Percentiles rank a stretch among this genome's conserved stretches.
phyloP scores from a whole-genome alignment of 2,329 filamentous ascomycete species.

The Aureobasidium sp. region DNA sequence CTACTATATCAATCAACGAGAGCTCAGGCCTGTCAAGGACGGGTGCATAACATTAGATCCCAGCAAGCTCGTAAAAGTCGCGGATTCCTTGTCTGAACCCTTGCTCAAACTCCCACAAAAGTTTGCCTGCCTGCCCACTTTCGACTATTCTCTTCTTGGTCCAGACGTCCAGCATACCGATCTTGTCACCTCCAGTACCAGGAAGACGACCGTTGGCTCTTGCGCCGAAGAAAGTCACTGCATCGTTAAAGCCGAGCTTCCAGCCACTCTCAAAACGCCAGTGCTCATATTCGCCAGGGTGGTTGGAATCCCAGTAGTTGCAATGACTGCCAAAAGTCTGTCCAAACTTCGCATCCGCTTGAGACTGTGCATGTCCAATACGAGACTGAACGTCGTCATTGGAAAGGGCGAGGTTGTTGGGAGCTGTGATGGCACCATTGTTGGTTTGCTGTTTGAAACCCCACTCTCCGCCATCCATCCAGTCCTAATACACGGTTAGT shows the following conservation, averaged over 20 bases:
- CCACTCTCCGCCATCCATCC: constrained; percentile 57
- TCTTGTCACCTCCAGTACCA: constrained; percentile 41
- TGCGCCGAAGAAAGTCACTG: constrained; percentile 44
- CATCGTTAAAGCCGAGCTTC: constrained; percentile 51
- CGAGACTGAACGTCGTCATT: constrained; percentile 32
- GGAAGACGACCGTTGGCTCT: constrained; percentile 29
- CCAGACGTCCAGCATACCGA: constrained; percentile 55
- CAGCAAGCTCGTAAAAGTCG: constrained; percentile 34
- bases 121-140: constrained; percentile 40
- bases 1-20: not conserved
- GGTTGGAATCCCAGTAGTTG: constrained; percentile 43
- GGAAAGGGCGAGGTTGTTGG: constrained; percentile 33
- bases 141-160: constrained; percentile 48
- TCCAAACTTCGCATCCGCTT: constrained; percentile 31
- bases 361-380: constrained; percentile 34
- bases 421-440: constrained; percentile 36
- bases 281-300: constrained; percentile 44
- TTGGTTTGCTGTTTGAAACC: constrained; percentile 49
- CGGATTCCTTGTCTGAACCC: constrained; percentile 41
- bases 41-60: constrained; percentile 18
- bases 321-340: constrained; percentile 39
- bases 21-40: not conserved
- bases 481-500: constrained; percentile 31
- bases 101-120: constrained; percentile 47
- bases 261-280: constrained; percentile 50